Percentiles rank a stretch among this genome's conserved stretches.
These are phyloP conservation scores for Teratosphaeria zuluensis DNA, from an alignment of 2,329 filamentous ascomycete species.

Conservation along the genomic window DNA sequence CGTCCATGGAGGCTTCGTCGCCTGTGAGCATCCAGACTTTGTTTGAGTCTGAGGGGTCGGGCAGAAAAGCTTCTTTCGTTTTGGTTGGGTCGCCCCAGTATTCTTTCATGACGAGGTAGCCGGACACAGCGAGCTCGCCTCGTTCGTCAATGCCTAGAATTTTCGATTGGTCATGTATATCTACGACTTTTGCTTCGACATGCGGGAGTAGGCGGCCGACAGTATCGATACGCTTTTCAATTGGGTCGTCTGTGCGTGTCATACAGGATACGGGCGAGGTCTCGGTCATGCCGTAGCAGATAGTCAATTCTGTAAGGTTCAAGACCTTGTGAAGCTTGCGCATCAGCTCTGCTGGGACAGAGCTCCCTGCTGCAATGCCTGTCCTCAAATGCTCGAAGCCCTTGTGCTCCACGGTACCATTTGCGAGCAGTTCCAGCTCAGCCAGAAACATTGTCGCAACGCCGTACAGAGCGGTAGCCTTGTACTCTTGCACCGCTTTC, in stretches of 20 bases:
- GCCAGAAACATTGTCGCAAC: slow-evolving; percentile 94
- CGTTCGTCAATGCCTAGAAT: slow-evolving; percentile 55
- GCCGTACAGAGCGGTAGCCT: slow-evolving; percentile 66
- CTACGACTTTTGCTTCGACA: slow-evolving; percentile 67
- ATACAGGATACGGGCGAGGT: slow-evolving; percentile 67
- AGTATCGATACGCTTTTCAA: slow-evolving; percentile 60
- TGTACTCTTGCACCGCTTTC: slow-evolving; percentile 51
- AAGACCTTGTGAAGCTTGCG: slow-evolving; percentile 60
- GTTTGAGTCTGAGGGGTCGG: slow-evolving; percentile 45
- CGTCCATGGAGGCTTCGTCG: slow-evolving; percentile 81
- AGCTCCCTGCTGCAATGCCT: slow-evolving; percentile 83
- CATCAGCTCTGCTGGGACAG: slow-evolving; percentile 78
- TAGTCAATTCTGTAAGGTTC: slow-evolving; percentile 73
- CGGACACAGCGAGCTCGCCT: slow-evolving; percentile 74
- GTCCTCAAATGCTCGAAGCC: slow-evolving; percentile 63
- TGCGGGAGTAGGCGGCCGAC: slow-evolving; percentile 81
- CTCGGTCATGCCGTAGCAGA: slow-evolving; percentile 96
- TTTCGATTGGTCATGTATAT: slow-evolving; percentile 48
- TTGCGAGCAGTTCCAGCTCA: slow-evolving; percentile 62
- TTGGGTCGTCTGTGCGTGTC: slow-evolving; percentile 68
- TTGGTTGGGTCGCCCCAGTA: slow-evolving; percentile 69
- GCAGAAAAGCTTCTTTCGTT: slow-evolving; percentile 60
- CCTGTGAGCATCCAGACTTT: slow-evolving; percentile 83
- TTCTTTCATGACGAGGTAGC: slow-evolving; percentile 83
- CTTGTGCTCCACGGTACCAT: slow-evolving; percentile 27